phyloP scores from a whole-genome alignment of 495 filamentous ascomycete species.

The Chaetomium tenue region DNA sequence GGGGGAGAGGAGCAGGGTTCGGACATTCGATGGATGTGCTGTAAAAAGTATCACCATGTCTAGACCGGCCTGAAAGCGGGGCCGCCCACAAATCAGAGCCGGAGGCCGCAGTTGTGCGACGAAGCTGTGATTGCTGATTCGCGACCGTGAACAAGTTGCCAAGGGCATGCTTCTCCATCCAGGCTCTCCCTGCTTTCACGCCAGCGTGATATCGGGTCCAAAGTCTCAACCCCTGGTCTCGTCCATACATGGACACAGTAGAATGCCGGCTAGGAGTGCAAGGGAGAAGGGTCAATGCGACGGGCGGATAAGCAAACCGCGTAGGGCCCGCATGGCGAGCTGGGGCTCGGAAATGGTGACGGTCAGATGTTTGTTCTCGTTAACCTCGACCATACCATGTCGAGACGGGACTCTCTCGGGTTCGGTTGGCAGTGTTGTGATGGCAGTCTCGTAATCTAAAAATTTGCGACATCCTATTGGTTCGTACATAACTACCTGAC shows the following conservation, averaged over 20 bases:
- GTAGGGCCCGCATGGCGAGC: not conserved
- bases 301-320: slow-evolving; percentile 3
- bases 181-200: not conserved
- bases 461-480: not conserved
- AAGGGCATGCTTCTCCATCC: not conserved
- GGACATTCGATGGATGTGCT: not conserved
- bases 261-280: not conserved
- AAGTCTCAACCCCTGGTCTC: not conserved
- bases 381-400: not conserved
- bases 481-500: slow-evolving; percentile 1
- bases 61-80: slow-evolving; percentile 17
- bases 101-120: slow-evolving; percentile 14
- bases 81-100: slow-evolving; percentile 1
- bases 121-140: slow-evolving; percentile 12
- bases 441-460: not conserved
- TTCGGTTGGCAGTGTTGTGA: not conserved
- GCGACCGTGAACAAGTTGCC: not conserved
- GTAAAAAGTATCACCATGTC: not conserved
- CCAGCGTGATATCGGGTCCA: not conserved
- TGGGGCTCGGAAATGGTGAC: not conserved
- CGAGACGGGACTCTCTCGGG: not conserved
- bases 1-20: not conserved
- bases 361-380: not conserved
- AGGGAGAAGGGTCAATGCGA: slow-evolving; percentile 7
- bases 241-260: not conserved